Evolutionary conservation across 2,329 filamentous ascomycete genomes (phyloP), one percentile per base, ranked within the genome.

Genomic region (Trichoderma polysporum): DNA sequence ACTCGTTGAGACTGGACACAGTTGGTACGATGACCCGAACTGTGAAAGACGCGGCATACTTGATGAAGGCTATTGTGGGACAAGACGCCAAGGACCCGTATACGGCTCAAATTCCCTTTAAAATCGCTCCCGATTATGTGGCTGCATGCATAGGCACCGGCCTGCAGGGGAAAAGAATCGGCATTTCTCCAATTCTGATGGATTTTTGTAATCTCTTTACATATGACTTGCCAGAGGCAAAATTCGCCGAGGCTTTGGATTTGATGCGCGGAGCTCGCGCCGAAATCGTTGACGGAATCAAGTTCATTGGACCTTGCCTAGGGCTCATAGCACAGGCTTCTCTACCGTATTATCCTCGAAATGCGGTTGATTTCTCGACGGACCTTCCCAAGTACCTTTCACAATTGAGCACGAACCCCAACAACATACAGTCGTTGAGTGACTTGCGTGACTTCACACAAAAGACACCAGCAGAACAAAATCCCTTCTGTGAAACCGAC

Each of bases 21-120:
- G 81, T 91, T 0, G 90, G 90, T 0, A 82, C 85, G 0, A 87
- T 93, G 76, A 86, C 86, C 0, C 83, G 86, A 27, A 90, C 85
- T 0, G 86, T 93, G 2, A 83, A 83, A 13, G 90, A 93, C 71
- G 89, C 89, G 0, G 86, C 86, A 0, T 84, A 87, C 69, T 79
- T 86, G 2, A 81, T 92, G 0, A 81, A 87, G 66, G 85, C 84
- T 3, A 91, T 93, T 41, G 85, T 86, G 4, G 89, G 90, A 0
- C 72, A 79, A 1, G 88, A 90, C 70, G 17, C 73, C 0, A 77
- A 82, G 2, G 89, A 92, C 73, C 88, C 90, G 71, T 88, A 89
- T 73, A 92, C 89, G 0, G 75, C 79, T 0, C 83, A 83, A 0
- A 88, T 88, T 35, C 90, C 89, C 69, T 74, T 62, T 27, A 29